These are phyloP conservation scores for Ramalina peruviana DNA, from an alignment of 495 filamentous ascomycete species.

Conservation along the genomic window DNA sequence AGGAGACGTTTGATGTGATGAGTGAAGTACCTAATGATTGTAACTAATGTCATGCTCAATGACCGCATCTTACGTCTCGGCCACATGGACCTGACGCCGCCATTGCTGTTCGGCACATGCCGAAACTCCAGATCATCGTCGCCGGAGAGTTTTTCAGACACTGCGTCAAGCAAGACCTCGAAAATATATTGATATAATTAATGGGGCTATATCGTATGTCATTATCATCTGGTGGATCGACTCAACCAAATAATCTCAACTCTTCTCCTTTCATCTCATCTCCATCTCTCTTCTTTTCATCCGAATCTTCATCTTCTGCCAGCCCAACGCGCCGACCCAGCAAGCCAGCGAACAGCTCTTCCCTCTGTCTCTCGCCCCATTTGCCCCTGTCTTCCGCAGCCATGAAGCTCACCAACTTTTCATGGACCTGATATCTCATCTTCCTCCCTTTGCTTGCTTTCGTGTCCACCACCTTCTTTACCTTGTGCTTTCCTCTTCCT, in stretches of 20 bases:
- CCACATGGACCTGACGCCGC: too few relatives aligned
- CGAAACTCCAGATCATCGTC: too few relatives aligned
- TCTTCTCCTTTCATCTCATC: conserved; percentile 50
- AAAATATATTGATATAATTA: too few relatives aligned
- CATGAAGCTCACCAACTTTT: conserved; percentile 98
- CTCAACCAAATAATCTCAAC: conserved; percentile 56
- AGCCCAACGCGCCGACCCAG: conserved; percentile 67
- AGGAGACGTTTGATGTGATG: too few relatives aligned
- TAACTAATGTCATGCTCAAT: too few relatives aligned
- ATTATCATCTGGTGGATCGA: too few relatives aligned
- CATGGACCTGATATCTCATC: conserved; percentile 82
- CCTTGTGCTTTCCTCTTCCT: conserved; percentile 25
- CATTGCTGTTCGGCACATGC: too few relatives aligned
- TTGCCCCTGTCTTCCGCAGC: conserved; percentile 65
- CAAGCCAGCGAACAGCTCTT: conserved; percentile 78
- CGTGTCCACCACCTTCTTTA: conserved; percentile 72
- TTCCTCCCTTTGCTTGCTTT: conserved; percentile 93
- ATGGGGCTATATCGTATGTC: too few relatives aligned
- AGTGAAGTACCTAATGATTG: too few relatives aligned
- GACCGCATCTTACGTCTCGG: too few relatives aligned
- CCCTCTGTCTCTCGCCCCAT: conserved; percentile 67
- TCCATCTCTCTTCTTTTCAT: conserved; percentile 35
- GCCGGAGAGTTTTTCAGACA: too few relatives aligned
- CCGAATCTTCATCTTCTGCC: conserved; percentile 32
- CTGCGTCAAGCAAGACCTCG: too few relatives aligned